phyloP scores from a whole-genome alignment of 257 asterid species.

The Oldenlandia corymbosa region DNA sequence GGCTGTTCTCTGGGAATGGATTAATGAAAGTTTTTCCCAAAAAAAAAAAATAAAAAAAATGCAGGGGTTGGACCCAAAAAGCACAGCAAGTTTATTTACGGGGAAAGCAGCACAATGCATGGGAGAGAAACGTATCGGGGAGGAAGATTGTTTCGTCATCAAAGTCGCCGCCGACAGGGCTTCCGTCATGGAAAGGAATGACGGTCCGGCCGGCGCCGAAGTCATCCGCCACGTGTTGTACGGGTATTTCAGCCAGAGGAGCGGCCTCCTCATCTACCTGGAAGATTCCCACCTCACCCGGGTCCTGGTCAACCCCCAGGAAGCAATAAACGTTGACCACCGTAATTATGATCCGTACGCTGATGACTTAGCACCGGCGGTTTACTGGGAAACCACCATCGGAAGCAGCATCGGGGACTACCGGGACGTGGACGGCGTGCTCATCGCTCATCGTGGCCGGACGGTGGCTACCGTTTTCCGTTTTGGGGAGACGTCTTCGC shows the following conservation, averaged over 20 bases:
- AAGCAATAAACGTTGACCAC: too few relatives aligned
- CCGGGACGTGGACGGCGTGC: slow-evolving; percentile 58
- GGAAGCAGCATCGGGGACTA: slow-evolving; percentile 70
- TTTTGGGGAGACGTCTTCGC: slow-evolving; percentile 58
- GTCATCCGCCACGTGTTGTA: slow-evolving; percentile 74
- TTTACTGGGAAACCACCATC: slow-evolving; percentile 88
- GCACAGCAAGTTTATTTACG: slow-evolving; percentile 58
- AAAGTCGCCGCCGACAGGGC: slow-evolving; percentile 75
- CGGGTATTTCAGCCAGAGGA: slow-evolving; percentile 84
- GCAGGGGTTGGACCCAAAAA: slow-evolving; percentile 78
- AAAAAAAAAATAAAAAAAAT: background rate
- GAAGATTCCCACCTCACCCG: slow-evolving; percentile 81
- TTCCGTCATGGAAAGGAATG: slow-evolving; percentile 68
- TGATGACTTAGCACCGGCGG: slow-evolving; percentile 13
- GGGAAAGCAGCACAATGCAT: slow-evolving; percentile 62
- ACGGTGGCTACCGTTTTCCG: slow-evolving; percentile 76
- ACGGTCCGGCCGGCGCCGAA: slow-evolving; percentile 82
- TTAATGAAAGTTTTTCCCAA: background rate
- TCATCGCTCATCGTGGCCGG: slow-evolving; percentile 64
- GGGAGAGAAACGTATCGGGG: slow-evolving; percentile 80
- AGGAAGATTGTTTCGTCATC: slow-evolving; percentile 77
- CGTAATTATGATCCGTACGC: background rate
- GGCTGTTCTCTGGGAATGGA: too few relatives aligned
- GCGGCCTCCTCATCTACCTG: slow-evolving; percentile 73
- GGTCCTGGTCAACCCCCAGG: slow-evolving; percentile 29